Base-by-base conservation (phyloP, 176 grass and related monocot genomes). In the Bothriochloa decipiens region DNA sequence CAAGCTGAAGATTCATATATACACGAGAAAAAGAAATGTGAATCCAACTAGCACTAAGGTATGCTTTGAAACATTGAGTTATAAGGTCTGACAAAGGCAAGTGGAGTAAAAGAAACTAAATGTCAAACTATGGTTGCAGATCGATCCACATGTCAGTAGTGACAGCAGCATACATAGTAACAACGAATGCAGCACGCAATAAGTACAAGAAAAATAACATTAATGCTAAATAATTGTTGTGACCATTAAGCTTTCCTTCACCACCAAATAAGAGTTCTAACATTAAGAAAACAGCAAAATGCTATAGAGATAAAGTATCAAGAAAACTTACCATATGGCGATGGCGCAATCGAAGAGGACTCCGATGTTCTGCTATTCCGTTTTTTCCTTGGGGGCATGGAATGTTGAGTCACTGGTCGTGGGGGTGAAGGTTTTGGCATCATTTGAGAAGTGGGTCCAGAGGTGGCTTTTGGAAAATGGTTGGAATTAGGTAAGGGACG, bases 261-360 rank as follows among this genome's bases (percentile, higher is more conserved):
- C 52, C 32, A 78, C 33, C 1, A 26, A 63, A 82, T 22, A 55
- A 33, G 25, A 27, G 40, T 42, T 42, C 39, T 13, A 85, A 83
- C 5, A 32, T 15, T 33, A 40, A 20, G 72, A 40, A 64, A 20
- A 18, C 3, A 1, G n/a, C 23, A 62, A 62, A 62, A 62, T 62
- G 58, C n/a, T 62, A 46, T 0, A 68, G 14, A 80, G 36, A 83
- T 25, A 33, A 86, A 71, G 23, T 61, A 74, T 72, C 69, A 39
- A 78, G 57, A 76, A 49, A 83, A 88, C 88, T 92, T 84, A 95
- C 93, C 70, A 72, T 76, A 81, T 10, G 84, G 79, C 37, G 85
- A 89, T 36, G 83, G 84, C 29, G 89, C 89, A 11, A 84, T 58
- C 20, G 82, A 67, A 77, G 86, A 81, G 32, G 36, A 50, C 29